Evolutionary conservation across 257 asterid species (phyloP).

Genomic region (Verbascum thapsus): DNA sequence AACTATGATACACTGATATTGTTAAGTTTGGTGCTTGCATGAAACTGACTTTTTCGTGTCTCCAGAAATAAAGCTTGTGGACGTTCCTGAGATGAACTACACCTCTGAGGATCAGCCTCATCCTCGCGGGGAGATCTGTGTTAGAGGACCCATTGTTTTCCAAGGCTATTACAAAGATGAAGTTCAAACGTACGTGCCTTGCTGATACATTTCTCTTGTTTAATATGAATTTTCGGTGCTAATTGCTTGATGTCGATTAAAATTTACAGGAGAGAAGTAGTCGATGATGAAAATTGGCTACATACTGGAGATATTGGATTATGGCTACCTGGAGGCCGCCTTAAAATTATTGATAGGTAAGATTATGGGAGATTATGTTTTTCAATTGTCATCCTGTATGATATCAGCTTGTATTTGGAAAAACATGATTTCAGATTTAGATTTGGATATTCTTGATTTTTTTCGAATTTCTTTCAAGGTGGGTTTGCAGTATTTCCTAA

Average conservation of each 20-base stretch:
- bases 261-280: constrained; percentile 78
- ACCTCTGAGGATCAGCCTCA: constrained; percentile 89
- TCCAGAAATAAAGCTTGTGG: constrained; percentile 89
- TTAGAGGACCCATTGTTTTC: constrained; percentile 86
- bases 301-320: constrained; percentile 97
- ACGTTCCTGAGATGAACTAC: constrained; percentile 96
- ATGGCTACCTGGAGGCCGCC: constrained; percentile 95
- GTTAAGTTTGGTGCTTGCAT: constrained; percentile 7
- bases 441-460: not conserved
- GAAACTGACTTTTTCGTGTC: constrained; percentile 21
- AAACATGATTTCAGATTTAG: not conserved
- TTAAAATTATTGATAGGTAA: constrained; percentile 93
- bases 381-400: constrained; percentile 1
- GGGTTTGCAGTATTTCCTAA: not conserved
- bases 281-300: constrained; percentile 84
- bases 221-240: constrained; percentile 26
- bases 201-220: constrained; percentile 15
- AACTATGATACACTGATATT: constrained; percentile 1
- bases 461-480: not conserved
- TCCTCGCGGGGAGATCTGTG: constrained; percentile 99
- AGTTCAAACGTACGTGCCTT: constrained; percentile 65
- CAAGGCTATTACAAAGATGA: constrained; percentile 92
- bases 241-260: constrained; percentile 28
- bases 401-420: not conserved
- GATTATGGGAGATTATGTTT: not conserved